Conservation (phyloP, 495 filamentous ascomycete species). For the Penicillium subrubescens region DNA sequence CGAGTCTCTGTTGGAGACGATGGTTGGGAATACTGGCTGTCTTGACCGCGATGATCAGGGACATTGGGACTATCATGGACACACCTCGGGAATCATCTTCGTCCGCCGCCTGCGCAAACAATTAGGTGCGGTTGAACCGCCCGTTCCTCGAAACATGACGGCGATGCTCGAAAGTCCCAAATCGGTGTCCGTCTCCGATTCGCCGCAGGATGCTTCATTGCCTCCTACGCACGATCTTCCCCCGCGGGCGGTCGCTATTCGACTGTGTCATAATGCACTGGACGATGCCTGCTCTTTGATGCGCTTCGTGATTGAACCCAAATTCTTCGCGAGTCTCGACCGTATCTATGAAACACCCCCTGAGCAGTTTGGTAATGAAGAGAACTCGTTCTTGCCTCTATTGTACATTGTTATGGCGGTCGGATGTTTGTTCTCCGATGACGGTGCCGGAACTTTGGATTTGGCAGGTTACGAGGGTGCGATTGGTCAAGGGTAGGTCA, state of each 20-base stretch:
- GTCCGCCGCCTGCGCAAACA: slow-evolving; percentile 82
- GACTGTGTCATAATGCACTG: slow-evolving; percentile 75
- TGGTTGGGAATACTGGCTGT: slow-evolving; percentile 89
- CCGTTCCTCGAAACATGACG: slow-evolving; percentile 36
- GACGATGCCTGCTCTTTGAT: slow-evolving; percentile 83
- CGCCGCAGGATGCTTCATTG: slow-evolving; percentile 53
- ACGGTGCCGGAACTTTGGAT: slow-evolving; percentile 49
- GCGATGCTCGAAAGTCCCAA: slow-evolving; percentile 73
- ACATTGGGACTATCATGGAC: slow-evolving; percentile 93
- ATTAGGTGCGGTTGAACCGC: slow-evolving; percentile 62
- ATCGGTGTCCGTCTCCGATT: slow-evolving; percentile 59
- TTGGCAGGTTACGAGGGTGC: slow-evolving; percentile 66
- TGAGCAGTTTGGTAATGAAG: slow-evolving; percentile 70
- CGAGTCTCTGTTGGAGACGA: slow-evolving; percentile 85
- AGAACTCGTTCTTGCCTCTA: slow-evolving; percentile 80
- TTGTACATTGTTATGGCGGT: slow-evolving; percentile 83
- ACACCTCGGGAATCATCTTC: slow-evolving; percentile 89
- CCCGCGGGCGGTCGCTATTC: slow-evolving; percentile 61
- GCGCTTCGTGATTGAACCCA: slow-evolving; percentile 84
- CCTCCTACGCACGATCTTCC: slow-evolving; percentile 72
- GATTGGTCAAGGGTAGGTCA: slow-evolving; percentile 75
- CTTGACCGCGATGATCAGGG: slow-evolving; percentile 90
- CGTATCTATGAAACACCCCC: slow-evolving; percentile 73
- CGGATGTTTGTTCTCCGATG: slow-evolving; percentile 76
- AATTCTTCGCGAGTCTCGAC: slow-evolving; percentile 77